phyloP scores from a whole-genome alignment of 495 filamentous ascomycete genomes.

The Penicillium tannophilum region DNA sequence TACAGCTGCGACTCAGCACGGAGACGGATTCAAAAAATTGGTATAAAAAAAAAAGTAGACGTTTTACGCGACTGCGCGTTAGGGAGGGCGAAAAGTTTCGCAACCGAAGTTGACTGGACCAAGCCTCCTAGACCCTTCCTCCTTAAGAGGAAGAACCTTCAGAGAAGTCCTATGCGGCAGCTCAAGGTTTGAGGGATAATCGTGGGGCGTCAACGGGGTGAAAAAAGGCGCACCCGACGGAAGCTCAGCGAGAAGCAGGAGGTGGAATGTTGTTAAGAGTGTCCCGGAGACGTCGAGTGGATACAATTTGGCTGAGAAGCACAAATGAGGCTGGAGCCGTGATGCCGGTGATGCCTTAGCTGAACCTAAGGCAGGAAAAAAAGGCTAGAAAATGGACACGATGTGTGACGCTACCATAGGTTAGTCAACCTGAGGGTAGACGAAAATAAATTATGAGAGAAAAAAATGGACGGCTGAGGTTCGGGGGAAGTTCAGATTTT shows the following conservation, averaged over 20 bases:
- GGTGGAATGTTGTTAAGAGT: conserved; percentile 71
- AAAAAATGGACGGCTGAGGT: conserved; percentile 25
- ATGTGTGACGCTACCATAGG: conserved; percentile 9
- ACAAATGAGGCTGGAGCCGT: conserved; percentile 73
- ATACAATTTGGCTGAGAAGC: conserved; percentile 80
- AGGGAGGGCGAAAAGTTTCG: conserved; percentile 89
- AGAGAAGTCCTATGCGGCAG: conserved; percentile 98
- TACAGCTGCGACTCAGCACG: conserved; percentile 44
- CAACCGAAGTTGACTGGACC: conserved; percentile 73
- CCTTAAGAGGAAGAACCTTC: conserved; percentile 91
- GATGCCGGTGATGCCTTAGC: conserved; percentile 60
- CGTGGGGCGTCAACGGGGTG: conserved; percentile 52
- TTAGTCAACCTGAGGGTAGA: conserved; percentile 4
- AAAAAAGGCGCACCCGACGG: conserved; percentile 57
- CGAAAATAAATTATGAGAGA: conserved; percentile 23
- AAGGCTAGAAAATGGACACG: conserved; percentile 1
- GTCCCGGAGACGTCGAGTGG: conserved; percentile 57
- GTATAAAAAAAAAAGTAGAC: conserved; percentile 18
- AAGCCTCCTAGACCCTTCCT: conserved; percentile 41
- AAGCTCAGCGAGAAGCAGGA: conserved; percentile 65
- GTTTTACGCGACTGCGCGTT: conserved; percentile 54
- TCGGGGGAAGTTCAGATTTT: conserved; percentile 20
- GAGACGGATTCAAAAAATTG: conserved; percentile 18
- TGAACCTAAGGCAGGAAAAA: conserved; percentile 61
- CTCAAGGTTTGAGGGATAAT: conserved; percentile 65